These are phyloP conservation scores for Salix dunnii DNA, from an alignment of 345 rosid genomes.

Conservation along the genomic window DNA sequence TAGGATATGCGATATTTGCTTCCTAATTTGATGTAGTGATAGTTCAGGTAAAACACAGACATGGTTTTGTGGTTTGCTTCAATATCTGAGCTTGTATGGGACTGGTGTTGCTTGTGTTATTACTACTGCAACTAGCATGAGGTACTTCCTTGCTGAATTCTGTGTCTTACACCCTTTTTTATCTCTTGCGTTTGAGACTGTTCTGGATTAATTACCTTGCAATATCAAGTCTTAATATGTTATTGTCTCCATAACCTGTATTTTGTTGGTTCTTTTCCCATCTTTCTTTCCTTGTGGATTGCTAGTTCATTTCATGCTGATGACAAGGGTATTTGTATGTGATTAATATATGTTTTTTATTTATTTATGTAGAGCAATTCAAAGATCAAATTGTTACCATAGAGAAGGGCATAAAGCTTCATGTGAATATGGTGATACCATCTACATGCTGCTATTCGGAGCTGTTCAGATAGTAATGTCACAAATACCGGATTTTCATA, in stretches of 20 bases:
- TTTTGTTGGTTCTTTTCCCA: background rate
- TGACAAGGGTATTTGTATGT: background rate
- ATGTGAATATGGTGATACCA: constrained; percentile 28
- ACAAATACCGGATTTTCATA: constrained; percentile 50
- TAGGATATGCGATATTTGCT: background rate
- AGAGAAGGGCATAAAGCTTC: constrained; percentile 43
- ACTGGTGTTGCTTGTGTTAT: constrained; percentile 40
- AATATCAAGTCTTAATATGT: background rate
- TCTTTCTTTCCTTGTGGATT: background rate
- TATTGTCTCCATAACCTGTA: background rate
- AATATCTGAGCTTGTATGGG: constrained; percentile 47
- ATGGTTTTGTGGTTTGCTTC: constrained; percentile 61
- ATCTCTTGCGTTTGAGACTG: background rate
- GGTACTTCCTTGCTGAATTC: constrained; percentile 28
- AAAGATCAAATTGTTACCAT: constrained; percentile 45
- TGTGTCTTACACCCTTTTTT: background rate
- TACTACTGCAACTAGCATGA: constrained; percentile 48
- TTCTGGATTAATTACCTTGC: background rate
- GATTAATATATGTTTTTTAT: background rate
- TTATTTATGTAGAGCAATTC: constrained; percentile 43
- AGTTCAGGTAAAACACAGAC: constrained; percentile 45
- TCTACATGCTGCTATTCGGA: constrained; percentile 50
- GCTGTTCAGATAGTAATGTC: constrained; percentile 39
- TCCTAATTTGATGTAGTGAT: constrained; percentile 20
- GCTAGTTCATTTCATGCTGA: background rate